Percentiles rank a stretch among this genome's conserved stretches.
phyloP scores from a whole-genome alignment of 352 stramenopile species.

The Halophytophthora polymorphica region DNA sequence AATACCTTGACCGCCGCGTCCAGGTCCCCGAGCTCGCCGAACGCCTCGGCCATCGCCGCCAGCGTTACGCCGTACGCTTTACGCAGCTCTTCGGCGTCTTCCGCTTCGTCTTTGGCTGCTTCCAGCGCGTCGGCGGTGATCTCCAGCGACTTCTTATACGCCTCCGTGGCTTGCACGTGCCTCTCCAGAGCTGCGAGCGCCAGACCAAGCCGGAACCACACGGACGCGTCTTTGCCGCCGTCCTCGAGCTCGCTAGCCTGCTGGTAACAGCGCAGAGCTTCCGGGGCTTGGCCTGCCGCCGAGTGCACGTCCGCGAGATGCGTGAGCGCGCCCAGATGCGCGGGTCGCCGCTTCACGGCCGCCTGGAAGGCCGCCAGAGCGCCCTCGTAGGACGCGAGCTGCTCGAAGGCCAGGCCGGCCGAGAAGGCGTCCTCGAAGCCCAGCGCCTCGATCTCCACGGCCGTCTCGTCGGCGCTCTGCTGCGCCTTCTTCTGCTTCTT shows the following conservation, averaged over 20 bases:
- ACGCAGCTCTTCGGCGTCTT: slow-evolving; percentile 17
- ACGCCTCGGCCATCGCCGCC: slow-evolving; percentile 49
- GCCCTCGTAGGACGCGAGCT: slow-evolving; percentile 50
- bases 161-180: slow-evolving; percentile 28
- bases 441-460: slow-evolving; percentile 45
- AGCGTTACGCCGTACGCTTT: slow-evolving; percentile 55
- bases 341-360: slow-evolving; percentile 36
- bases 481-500: slow-evolving; percentile 33
- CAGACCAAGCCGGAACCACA: slow-evolving; percentile 56
- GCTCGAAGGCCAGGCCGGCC: slow-evolving; percentile 62
- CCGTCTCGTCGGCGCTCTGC: slow-evolving; percentile 24
- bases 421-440: slow-evolving; percentile 57
- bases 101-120: slow-evolving; percentile 4
- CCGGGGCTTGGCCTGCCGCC: slow-evolving; percentile 22
- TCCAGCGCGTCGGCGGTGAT: slow-evolving; percentile 24
- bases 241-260: slow-evolving; percentile 29
- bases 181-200: slow-evolving; percentile 33
- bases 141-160: slow-evolving; percentile 31
- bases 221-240: slow-evolving; percentile 34
- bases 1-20: slow-evolving; percentile 48
- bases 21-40: slow-evolving; percentile 52
- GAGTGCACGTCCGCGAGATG: slow-evolving; percentile 50
- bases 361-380: slow-evolving; percentile 40
- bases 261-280: slow-evolving; percentile 39
- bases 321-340: slow-evolving; percentile 42